Percentiles rank a stretch among this genome's conserved stretches.
phyloP scores from a whole-genome alignment of 1,284 basidiomycete species.

The Earliella scabrosa region DNA sequence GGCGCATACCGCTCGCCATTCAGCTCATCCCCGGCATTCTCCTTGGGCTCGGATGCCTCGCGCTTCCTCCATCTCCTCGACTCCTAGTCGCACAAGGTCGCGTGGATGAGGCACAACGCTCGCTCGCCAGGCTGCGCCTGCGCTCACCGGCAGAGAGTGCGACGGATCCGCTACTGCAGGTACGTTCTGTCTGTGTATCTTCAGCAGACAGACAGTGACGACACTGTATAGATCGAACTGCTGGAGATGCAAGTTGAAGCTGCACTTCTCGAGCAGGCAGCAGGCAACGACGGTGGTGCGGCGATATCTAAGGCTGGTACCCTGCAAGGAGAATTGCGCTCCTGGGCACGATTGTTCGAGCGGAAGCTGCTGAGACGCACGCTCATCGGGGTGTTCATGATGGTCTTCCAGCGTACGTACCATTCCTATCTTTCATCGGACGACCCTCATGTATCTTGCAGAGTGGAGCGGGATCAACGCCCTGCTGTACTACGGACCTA shows the following conservation, averaged over 20 bases:
- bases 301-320: slow-evolving; percentile 23
- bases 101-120: slow-evolving; percentile 41
- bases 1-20: slow-evolving; percentile 76
- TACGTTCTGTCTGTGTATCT: slow-evolving; percentile 27
- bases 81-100: slow-evolving; percentile 62
- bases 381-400: slow-evolving; percentile 68
- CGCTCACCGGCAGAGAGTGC: slow-evolving; percentile 40
- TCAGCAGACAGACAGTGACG: not conserved
- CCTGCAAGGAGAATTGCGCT: slow-evolving; percentile 43
- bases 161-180: slow-evolving; percentile 59
- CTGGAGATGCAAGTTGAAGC: slow-evolving; percentile 75
- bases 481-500: slow-evolving; percentile 80
- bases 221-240: slow-evolving; percentile 59
- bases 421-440: not conserved
- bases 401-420: slow-evolving; percentile 79
- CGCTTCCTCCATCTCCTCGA: slow-evolving; percentile 77
- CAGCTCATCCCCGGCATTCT: slow-evolving; percentile 74
- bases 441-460: too few relatives aligned
- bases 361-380: slow-evolving; percentile 61
- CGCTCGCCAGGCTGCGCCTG: slow-evolving; percentile 59
- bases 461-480: slow-evolving; percentile 88
- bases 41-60: slow-evolving; percentile 63
- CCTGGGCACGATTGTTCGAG: slow-evolving; percentile 61
- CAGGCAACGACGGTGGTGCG: slow-evolving; percentile 14
- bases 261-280: slow-evolving; percentile 46